phyloP scores from a whole-genome alignment of 228 moss, liverwort and hornwort species.

The Sphagnum fallax region DNA sequence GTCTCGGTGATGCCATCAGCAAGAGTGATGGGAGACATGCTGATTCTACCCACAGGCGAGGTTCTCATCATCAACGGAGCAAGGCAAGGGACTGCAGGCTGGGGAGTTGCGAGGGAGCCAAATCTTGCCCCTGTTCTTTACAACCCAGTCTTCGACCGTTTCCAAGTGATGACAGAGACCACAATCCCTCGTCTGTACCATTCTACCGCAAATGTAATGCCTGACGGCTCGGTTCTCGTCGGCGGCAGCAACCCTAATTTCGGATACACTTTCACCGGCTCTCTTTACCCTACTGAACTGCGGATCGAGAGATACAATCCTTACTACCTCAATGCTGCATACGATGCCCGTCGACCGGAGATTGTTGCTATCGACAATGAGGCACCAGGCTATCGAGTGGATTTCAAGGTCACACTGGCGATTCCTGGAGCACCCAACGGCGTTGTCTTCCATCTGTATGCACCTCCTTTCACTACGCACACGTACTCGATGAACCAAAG shows the following conservation, averaged over 20 bases:
- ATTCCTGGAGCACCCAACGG: constrained; percentile 1
- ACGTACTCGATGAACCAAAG: constrained; percentile 65
- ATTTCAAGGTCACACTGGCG: constrained; percentile 21
- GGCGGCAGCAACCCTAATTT: constrained; percentile 55
- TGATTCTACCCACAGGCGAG: constrained; percentile 50
- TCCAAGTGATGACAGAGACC: constrained; percentile 25
- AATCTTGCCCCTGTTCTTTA: constrained; percentile 38
- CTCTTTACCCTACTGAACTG: constrained; percentile 46
- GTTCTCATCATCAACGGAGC: constrained; percentile 64
- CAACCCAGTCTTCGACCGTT: constrained; percentile 13
- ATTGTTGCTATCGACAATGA: constrained; percentile 11
- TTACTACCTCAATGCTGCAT: constrained; percentile 23
- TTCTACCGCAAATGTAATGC: constrained; percentile 45
- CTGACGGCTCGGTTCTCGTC: constrained; percentile 37
- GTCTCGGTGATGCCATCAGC: constrained; percentile 49
- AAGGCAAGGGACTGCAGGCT: constrained; percentile 39
- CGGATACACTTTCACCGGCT: constrained; percentile 30
- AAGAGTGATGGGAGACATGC: constrained; percentile 68
- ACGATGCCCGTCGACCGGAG: constrained; percentile 21
- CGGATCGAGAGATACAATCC: constrained; percentile 68
- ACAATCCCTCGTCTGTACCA: constrained; percentile 51
- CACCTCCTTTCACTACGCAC: constrained; percentile 67
- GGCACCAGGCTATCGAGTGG: constrained; percentile 5
- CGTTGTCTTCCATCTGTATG: constrained; percentile 46
- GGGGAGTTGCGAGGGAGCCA: constrained; percentile 37